Evolutionary conservation across 2,329 filamentous ascomycete species (phyloP).

Genomic region (Fonsecaea erecta): DNA sequence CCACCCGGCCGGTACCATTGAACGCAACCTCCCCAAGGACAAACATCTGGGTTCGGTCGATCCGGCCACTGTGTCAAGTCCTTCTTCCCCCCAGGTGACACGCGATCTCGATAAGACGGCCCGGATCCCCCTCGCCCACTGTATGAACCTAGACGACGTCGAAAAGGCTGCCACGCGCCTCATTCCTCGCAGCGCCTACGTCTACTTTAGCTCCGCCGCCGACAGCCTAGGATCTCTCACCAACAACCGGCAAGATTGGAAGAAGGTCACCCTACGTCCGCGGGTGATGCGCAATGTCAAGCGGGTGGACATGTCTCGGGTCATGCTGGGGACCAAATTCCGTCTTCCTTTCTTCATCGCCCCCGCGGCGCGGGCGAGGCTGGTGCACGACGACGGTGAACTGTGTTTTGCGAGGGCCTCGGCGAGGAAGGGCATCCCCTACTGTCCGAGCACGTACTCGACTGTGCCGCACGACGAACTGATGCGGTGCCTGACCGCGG

Average conservation of each 20-base stretch:
- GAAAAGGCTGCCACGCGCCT: slow-evolving; percentile 20
- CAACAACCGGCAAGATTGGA: slow-evolving; percentile 35
- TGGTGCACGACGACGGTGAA: slow-evolving; percentile 45
- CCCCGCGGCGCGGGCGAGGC: slow-evolving; percentile 45
- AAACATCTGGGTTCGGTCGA: slow-evolving; percentile 45
- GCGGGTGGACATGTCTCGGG: slow-evolving; percentile 23
- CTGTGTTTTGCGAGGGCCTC: slow-evolving; percentile 45
- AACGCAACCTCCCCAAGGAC: slow-evolving; percentile 44
- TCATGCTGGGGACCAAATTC: slow-evolving; percentile 43
- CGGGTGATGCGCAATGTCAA: slow-evolving; percentile 51
- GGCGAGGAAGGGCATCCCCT: slow-evolving; percentile 43
- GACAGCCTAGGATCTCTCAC: slow-evolving; percentile 32
- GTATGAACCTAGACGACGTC: slow-evolving; percentile 28
- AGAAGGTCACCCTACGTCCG: slow-evolving; percentile 45
- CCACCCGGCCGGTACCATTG: slow-evolving; percentile 29
- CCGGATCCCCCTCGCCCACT: slow-evolving; percentile 22
- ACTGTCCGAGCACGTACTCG: slow-evolving; percentile 45
- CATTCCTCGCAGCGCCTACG: slow-evolving; percentile 16
- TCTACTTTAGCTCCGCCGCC: slow-evolving; percentile 30
- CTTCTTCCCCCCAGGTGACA: slow-evolving; percentile 43
- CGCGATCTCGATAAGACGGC: slow-evolving; percentile 20
- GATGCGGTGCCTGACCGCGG: slow-evolving; percentile 22
- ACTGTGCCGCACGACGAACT: slow-evolving; percentile 43
- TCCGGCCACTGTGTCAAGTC: slow-evolving; percentile 54
- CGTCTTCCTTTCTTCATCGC: slow-evolving; percentile 47